Base-by-base conservation (phyloP, 768 basidiomycete genomes). In the Cystofilobasidium capitatum region DNA sequence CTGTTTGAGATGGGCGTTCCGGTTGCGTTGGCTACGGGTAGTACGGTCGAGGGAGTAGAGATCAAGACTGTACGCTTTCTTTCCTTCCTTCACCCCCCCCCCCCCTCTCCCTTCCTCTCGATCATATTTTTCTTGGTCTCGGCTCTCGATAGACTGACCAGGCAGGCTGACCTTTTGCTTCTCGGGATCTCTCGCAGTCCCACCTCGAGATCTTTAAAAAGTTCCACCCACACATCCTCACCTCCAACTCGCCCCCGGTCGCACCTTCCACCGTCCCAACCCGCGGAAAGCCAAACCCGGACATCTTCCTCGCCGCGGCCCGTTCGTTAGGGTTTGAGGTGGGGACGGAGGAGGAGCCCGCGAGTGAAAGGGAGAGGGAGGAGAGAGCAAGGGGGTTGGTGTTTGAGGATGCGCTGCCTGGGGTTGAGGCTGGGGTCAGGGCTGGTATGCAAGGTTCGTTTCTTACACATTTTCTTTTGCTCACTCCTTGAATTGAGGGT, bases 361-460 rank as follows among this genome's bases (percentile, higher is more conserved):
- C n/a, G 36, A 47, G 22, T 16, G 76, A 79, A 24, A 76, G 72
- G 45, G 78, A 84, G 71, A 71, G 71, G 40, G 74, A 71, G 39
- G 85, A 85, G 74, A 80, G 88, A 45, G 75, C 75, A 37, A 83
- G 80, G 67, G 88, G 88, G 0, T 78, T 93, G 0, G 85, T 93
- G 2, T 88, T 93, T 67, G 90, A 93, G 76, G 90, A 93, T 75
- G 84, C 84, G 4, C 76, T 88, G 47, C 83, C 83, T 0, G 90
- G 90, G 0, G 79, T 92, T 70, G 83, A 86, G 71, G 88, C 89
- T 9, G 90, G 85, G 4, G 88, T 87, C 74, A 81, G 87, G 65
- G 89, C 89, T 3, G 89, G 88, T 14, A 91, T 92, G 90, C 82
- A 85, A 65, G 89, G 90, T 90, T 64, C 42, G 82, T 72, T 2